Base-by-base conservation (phyloP, 2,329 filamentous ascomycete genomes). In the Fusarium subglutinans region DNA sequence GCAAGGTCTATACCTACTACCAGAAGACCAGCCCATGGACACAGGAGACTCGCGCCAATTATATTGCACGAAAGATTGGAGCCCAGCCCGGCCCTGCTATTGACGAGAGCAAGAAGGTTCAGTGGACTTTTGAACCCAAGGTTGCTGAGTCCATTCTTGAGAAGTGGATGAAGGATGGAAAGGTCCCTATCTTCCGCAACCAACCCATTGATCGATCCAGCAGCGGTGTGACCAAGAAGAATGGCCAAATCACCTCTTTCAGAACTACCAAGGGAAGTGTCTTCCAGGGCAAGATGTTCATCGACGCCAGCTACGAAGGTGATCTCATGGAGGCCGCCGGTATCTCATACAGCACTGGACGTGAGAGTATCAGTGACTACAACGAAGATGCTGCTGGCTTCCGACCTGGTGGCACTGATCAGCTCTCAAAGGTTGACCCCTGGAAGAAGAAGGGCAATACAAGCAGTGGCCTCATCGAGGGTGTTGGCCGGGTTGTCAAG, bases 121-220 rank as follows among this genome's bases (percentile, higher is more conserved):
- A 75, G n/a, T 75, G 73, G 73, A 75, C 73, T 13, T 75, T 75
- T 26, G 73, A 75, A 47, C 73, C 73, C 15, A 75, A 74, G 51
- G 73, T 69, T 15, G 73, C 73, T 8, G 73, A 75, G 60, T 48
- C 35, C 2, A 66, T 75, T 5, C 61, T 70, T 12, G 73, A 75
- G 45, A 71, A 63, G 47, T 75, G 73, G 73, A 50, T 75, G 41
- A 73, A 73, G 40, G 73, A 75, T 51, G 73, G 61, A n/a, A 63
- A 75, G 35, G 53, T 75, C 1, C 65, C 70, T 8, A 37, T 75
- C 40, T 75, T 70, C 35, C 73, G 73, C 9, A 75, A 75, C 55
- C 45, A 62, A 3, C 48, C 62, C 11, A 73, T 75, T 24, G 69
- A 70, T 8, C 67, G 73, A 15, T 67, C 73, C 17, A 11, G 30